Evolutionary conservation across 2,329 filamentous ascomycete species (phyloP).

Genomic region (Epichloe bromicola): DNA sequence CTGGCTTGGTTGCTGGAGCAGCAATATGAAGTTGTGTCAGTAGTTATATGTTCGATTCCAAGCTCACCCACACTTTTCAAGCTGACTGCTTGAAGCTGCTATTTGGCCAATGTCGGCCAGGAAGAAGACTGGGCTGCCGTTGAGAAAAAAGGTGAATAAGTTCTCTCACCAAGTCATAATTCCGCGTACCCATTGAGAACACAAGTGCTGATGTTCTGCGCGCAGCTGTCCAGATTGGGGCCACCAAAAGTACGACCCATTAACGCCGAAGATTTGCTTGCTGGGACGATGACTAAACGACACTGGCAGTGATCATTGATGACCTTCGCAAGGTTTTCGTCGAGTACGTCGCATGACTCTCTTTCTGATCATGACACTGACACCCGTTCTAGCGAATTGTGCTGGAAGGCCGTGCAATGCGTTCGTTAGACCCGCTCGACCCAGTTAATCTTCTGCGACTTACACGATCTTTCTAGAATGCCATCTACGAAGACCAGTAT

Average conservation of each 20-base stretch:
- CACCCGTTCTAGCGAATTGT: conserved; percentile 33
- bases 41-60: background rate
- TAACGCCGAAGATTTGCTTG: background rate
- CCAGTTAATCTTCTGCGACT: background rate
- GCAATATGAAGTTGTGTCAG: conserved; percentile 11
- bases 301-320: conserved; percentile 31
- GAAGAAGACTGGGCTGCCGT: conserved; percentile 59
- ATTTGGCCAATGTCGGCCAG: conserved; percentile 32
- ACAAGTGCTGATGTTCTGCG: background rate
- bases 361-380: background rate
- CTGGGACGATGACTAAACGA: background rate
- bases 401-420: conserved; percentile 57
- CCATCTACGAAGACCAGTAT: conserved; percentile 45
- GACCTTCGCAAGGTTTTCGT: conserved; percentile 61
- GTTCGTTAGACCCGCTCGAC: background rate
- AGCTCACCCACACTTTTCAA: conserved; percentile 42
- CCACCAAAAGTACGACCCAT: background rate
- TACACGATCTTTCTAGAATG: conserved; percentile 22
- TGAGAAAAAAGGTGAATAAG: conserved; percentile 51
- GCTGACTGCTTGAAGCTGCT: conserved; percentile 1
- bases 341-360: conserved; percentile 26
- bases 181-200: background rate
- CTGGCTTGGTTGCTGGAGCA: conserved; percentile 26
- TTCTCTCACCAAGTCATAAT: conserved; percentile 17
- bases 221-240: background rate